Conservation (phyloP, 2,329 filamentous ascomycete species). For the Xylaria digitata region DNA sequence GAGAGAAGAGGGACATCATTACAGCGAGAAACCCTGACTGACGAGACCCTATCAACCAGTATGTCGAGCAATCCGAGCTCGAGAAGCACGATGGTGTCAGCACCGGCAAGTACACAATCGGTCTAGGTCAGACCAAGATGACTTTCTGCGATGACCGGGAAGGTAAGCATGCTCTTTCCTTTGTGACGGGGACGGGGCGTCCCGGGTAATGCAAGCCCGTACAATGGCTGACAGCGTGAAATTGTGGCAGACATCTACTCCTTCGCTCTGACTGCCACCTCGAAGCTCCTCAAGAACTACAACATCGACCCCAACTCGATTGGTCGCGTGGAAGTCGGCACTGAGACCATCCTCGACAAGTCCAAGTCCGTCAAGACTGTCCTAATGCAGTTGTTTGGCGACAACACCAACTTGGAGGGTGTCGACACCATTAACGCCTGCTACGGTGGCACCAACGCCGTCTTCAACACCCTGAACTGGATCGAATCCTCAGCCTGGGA, state of each 20-base stretch:
- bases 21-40: constrained; percentile 32
- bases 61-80: constrained; percentile 84
- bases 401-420: constrained; percentile 86
- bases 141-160: constrained; percentile 91
- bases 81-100: constrained; percentile 88
- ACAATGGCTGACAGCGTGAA: constrained; percentile 18
- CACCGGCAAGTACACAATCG: constrained; percentile 89
- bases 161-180: constrained; percentile 65
- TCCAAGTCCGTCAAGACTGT: constrained; percentile 92
- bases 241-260: constrained; percentile 81
- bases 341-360: constrained; percentile 88
- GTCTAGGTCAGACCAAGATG: constrained; percentile 91
- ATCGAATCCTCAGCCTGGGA: constrained; percentile 89
- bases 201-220: neutral
- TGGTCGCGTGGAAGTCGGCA: constrained; percentile 85
- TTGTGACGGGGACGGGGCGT: neutral
- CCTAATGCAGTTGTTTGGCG: constrained; percentile 85
- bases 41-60: constrained; percentile 61
- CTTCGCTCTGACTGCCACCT: constrained; percentile 80
- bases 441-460: constrained; percentile 86
- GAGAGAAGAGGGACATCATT: neutral
- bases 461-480: constrained; percentile 88
- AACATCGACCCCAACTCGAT: constrained; percentile 81
- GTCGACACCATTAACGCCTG: constrained; percentile 87
- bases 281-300: constrained; percentile 84